Base-by-base conservation (phyloP, 768 basidiomycete genomes). In the Agaricus blazei region DNA sequence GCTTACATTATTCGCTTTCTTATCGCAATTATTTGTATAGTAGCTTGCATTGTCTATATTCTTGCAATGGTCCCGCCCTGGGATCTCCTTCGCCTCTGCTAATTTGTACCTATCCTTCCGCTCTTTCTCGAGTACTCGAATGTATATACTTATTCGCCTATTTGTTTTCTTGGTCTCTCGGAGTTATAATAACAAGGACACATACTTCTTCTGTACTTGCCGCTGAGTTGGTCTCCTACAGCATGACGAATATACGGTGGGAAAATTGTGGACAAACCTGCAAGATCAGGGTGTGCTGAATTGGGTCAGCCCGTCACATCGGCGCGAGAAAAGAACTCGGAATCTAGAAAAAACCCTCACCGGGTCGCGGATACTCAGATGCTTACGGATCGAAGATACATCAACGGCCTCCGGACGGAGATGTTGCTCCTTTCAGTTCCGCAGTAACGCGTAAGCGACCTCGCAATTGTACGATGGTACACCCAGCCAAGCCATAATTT, bases 71-170 rank as follows among this genome's bases (percentile, higher is more conserved):
- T 23, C 41, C 44, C 43, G 4, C 12, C 6, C 40, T 43, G 29
- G 47, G 36, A 24, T 24, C 49, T 36, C 45, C 49, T 43, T 38
- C 43, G 7, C 31, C 44, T 11, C 5, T 34, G 34, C 34, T 48
- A 41, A 12, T 19, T 48, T 48, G 40, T 55, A 48, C 15, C 48
- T 42, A 26, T 27, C 14, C 11, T n/a, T 34, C 9, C 43, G 29
- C 11, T 29, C 23, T 47, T 40, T 26, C 34, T 44, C 14, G 15
- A n/a, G 12, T 56, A 36, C 23, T 41, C 29, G 42, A 5, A 9
- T 56, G 54, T 56, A 56, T 50, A 56, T 56, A 50, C 54, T 50
- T 56, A 56, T 50, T 37, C 37, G 54, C 37, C 38, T 48, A 48
- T 44, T 50, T 50, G 54, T 23, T 50, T 56, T 56, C 26, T 56